phyloP scores from a whole-genome alignment of 306 rosid species.

The Sicyos edulis region DNA sequence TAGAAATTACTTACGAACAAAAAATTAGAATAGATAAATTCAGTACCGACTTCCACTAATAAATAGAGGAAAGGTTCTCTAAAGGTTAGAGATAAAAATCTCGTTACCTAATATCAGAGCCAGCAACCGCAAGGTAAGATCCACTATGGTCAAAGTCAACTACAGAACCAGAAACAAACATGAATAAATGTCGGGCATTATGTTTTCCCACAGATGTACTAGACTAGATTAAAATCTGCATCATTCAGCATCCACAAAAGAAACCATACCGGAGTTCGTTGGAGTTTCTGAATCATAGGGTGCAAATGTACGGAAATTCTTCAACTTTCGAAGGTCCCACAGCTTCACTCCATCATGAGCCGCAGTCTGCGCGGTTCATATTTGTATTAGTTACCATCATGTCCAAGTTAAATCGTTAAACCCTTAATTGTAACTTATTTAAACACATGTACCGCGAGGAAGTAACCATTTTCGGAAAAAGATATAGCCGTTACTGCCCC shows the following conservation, averaged over 20 bases:
- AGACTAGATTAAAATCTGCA: no score
- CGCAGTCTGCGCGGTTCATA: conserved; percentile 58
- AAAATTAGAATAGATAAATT: not conserved
- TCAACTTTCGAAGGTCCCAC: conserved; percentile 94
- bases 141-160: conserved; percentile 98
- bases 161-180: conserved; percentile 33
- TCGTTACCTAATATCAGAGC: conserved; percentile 79
- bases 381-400: conserved; percentile 7
- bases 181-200: not conserved
- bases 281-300: conserved; percentile 83
- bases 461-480: conserved; percentile 95
- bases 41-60: not conserved
- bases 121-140: conserved; percentile 83
- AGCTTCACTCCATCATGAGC: conserved; percentile 92
- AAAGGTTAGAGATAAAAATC: not conserved
- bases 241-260: not conserved
- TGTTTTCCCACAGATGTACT: no score
- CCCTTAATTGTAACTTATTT: conserved; percentile 1
- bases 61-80: not conserved
- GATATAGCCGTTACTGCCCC: conserved; percentile 90
- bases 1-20: conserved; percentile 3
- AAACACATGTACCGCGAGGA: conserved; percentile 86
- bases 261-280: conserved; percentile 63
- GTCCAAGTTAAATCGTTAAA: not conserved
- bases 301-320: conserved; percentile 71